Conservation (phyloP, 768 basidiomycete species). For the Xerocomus spinulosus region DNA sequence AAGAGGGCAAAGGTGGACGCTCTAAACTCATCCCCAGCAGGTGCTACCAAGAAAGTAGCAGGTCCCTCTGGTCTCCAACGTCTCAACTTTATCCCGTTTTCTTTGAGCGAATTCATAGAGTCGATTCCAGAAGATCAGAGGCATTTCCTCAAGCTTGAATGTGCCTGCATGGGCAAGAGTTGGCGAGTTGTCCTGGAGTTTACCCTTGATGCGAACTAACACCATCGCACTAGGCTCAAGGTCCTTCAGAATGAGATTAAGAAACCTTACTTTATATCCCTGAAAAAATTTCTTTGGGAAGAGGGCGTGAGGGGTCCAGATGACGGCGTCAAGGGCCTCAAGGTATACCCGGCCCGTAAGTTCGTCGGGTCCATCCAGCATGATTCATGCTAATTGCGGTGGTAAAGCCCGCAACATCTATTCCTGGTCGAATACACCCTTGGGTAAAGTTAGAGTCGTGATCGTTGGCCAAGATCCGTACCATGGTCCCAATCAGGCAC, state of each 20-base stretch:
- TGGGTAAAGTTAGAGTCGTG: constrained; percentile 81
- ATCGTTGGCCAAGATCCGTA: constrained; percentile 92
- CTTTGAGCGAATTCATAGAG: constrained; percentile 46
- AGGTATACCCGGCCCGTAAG: constrained; percentile 76
- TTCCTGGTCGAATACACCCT: constrained; percentile 84
- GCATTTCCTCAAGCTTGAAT: constrained; percentile 60
- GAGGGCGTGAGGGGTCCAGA: constrained; percentile 55
- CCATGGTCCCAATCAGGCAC: constrained; percentile 75
- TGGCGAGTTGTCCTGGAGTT: constrained; percentile 40
- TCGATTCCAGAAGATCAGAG: constrained; percentile 56
- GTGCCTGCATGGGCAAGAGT: constrained; percentile 67
- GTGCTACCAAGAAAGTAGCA: constrained; percentile 7
- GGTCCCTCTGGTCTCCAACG: constrained; percentile 24
- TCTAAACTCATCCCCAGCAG: constrained; percentile 20
- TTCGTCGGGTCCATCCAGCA: constrained; percentile 25
- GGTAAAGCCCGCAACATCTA: constrained; percentile 75
- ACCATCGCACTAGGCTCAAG: constrained; percentile 52
- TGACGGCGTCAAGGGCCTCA: constrained; percentile 42
- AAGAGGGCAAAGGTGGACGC: constrained; percentile 47
- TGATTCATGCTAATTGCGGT: constrained; percentile 14
- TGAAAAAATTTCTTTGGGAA: constrained; percentile 67
- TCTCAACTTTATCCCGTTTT: constrained; percentile 69
- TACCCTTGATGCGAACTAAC: constrained; percentile 5
- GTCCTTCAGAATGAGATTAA: constrained; percentile 68
- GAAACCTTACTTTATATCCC: constrained; percentile 69